Conservation (phyloP, 768 basidiomycete species). For the Tulasnella sp. region DNA sequence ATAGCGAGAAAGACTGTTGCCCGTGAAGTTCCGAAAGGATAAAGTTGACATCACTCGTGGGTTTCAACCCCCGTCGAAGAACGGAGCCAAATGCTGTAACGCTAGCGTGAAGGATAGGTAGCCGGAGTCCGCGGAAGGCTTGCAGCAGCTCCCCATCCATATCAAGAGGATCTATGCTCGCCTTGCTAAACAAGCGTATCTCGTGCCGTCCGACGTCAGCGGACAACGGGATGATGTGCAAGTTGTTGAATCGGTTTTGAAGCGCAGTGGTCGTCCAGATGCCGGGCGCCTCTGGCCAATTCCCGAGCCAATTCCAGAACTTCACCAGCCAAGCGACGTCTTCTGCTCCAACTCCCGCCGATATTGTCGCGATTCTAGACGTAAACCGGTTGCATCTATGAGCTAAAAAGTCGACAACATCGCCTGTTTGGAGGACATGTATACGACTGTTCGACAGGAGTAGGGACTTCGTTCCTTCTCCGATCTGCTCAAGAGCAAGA, state of each 20-base stretch:
- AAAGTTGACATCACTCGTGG: neutral
- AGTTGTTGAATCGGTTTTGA: neutral
- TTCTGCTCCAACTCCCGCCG: constrained; percentile 16
- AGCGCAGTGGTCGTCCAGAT: neutral
- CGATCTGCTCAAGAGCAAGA: neutral
- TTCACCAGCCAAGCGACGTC: constrained; percentile 28
- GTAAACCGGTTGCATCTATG: too few relatives aligned
- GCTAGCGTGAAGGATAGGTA: neutral
- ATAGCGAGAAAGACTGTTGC: neutral
- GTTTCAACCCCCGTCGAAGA: neutral
- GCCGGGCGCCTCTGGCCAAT: constrained; percentile 20
- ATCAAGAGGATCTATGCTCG: neutral
- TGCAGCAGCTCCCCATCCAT: neutral
- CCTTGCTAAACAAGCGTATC: neutral
- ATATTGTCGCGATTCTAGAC: neutral
- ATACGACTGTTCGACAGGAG: neutral
- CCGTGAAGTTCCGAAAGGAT: neutral
- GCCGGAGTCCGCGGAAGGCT: neutral
- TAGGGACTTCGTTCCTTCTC: neutral
- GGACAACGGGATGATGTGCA: neutral
- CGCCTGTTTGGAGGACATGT: neutral
- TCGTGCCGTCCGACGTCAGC: neutral
- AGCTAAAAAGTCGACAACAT: neutral
- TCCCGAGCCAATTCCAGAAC: constrained; percentile 39
- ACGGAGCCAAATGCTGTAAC: neutral